Evolutionary conservation across 345 rosid genomes (phyloP), one percentile per base, ranked within the genome.

Genomic region (Syzygium aromaticum): DNA sequence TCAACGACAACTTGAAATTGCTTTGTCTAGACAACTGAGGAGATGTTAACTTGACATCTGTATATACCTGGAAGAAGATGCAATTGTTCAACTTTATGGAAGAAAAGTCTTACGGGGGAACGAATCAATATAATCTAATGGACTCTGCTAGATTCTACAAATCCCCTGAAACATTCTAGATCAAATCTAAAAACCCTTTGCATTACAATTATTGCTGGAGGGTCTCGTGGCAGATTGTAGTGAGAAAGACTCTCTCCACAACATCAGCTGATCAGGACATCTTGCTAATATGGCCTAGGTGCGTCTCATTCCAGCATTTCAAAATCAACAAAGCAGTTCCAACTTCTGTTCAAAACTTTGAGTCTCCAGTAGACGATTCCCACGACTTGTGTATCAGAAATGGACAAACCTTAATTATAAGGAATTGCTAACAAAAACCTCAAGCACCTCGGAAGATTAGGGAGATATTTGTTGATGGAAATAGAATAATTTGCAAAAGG

Each of bases 11-110:
- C 90, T 96, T 96, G 86, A 93, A 98, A 88, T 77, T 90, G 95
- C 94, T 94, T 92, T 96, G 96, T 91, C 99, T 93, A 88, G 93
- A 90, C 85, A 98, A 96, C 89, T 98, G 99, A 64, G 99, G 99
- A 59, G 99, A 96, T 30, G 96, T 93, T 90, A 97, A 89, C 89
- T 95, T 97, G 87, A 95, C 94, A 92, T 97, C 98, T 22, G 94
- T 92, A 98, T 98, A 97, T 51, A 89, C 88, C 99, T 97, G 94
- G 25, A 51, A 87, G 46, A 77, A 23, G 85, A 33, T 83, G 46
- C 83, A 87, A 84, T 38, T 73, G 46, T 49, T 54, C 86, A 88
- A 59, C 51, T 28, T 43, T 56, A 17, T 17, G 16, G 10, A 7
- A 84, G 40, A 56, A 59, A 54, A n/a, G 27, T 67, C 52, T 33